Percentiles rank a stretch among this genome's conserved stretches.
phyloP scores from a whole-genome alignment of 441 rosid species.

The Theobroma grandiflorum region DNA sequence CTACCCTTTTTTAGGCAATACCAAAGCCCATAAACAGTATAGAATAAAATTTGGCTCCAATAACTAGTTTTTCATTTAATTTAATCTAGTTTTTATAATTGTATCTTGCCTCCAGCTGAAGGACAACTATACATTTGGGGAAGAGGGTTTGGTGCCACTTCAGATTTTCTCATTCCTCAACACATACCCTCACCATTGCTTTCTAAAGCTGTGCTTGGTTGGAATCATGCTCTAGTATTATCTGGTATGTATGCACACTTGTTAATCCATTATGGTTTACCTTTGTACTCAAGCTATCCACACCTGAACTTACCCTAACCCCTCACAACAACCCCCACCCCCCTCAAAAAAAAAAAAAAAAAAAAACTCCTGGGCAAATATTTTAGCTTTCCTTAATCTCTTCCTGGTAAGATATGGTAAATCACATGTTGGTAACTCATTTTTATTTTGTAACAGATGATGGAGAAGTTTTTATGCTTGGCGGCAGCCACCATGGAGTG shows the following conservation, averaged over 20 bases:
- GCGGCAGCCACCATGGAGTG: constrained; percentile 62
- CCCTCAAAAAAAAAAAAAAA: too few relatives aligned
- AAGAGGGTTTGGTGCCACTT: constrained; percentile 65
- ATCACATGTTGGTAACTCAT: neutral
- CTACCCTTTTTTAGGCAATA: neutral
- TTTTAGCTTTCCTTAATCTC: neutral
- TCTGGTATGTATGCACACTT: constrained; percentile 50
- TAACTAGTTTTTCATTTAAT: neutral
- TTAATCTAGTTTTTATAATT: neutral
- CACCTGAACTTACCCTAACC: neutral
- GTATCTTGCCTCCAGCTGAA: constrained; percentile 50
- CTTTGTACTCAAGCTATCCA: neutral
- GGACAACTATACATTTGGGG: constrained; percentile 79
- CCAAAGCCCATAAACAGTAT: neutral
- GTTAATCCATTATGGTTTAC: neutral
- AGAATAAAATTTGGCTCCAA: neutral
- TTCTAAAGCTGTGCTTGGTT: constrained; percentile 64
- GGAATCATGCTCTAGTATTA: constrained; percentile 78
- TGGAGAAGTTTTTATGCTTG: constrained; percentile 68
- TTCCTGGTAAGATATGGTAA: constrained; percentile 1
- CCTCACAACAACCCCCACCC: neutral
- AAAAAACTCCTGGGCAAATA: too few relatives aligned
- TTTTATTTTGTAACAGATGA: constrained; percentile 49
- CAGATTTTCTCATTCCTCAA: constrained; percentile 57
- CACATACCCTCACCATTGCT: constrained; percentile 43